phyloP scores from a whole-genome alignment of 768 basidiomycete genomes.

The Calocera cornea region DNA sequence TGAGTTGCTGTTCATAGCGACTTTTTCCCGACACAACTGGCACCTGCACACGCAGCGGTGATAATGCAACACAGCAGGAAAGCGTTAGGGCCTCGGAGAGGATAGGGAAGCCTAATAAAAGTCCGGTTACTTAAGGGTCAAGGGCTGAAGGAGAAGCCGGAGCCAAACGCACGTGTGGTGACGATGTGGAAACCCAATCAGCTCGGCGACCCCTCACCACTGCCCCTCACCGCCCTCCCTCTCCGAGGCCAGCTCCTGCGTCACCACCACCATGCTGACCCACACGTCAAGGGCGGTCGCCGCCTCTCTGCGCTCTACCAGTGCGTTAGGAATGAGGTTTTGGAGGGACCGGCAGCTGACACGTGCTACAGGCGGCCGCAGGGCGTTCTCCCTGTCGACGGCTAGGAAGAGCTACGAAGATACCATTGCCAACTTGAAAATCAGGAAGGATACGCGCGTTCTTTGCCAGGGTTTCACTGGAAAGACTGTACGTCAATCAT shows the following conservation, averaged over 20 bases:
- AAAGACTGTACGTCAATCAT: constrained; percentile 57
- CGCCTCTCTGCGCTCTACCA: constrained; percentile 7
- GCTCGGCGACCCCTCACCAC: neutral
- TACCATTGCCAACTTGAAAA: constrained; percentile 79
- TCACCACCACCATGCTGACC: neutral
- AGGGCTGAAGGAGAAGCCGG: neutral
- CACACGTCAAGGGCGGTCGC: constrained; percentile 7
- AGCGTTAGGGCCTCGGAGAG: neutral
- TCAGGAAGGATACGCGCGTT: constrained; percentile 91
- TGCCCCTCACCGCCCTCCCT: neutral
- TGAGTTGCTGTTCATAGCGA: neutral
- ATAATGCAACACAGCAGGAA: neutral
- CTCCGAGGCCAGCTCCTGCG: neutral
- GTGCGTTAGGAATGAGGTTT: constrained; percentile 1
- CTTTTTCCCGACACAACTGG: neutral
- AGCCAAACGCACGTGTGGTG: constrained; percentile 4
- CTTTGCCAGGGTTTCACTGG: constrained; percentile 85
- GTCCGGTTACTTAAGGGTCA: too few species aligned
- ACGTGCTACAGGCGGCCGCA: constrained; percentile 22
- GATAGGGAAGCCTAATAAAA: neutral
- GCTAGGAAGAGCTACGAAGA: constrained; percentile 69
- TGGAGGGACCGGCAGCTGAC: neutral
- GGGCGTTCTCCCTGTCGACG: constrained; percentile 70
- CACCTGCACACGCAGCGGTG: neutral
- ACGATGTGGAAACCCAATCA: neutral